A percentile compares a stretch with the other conserved stretches of the same genome.
These are phyloP conservation scores for Hanseniaspora pseudoguilliermondii DNA, from an alignment of 805 yeast species.

Conservation along the genomic window DNA sequence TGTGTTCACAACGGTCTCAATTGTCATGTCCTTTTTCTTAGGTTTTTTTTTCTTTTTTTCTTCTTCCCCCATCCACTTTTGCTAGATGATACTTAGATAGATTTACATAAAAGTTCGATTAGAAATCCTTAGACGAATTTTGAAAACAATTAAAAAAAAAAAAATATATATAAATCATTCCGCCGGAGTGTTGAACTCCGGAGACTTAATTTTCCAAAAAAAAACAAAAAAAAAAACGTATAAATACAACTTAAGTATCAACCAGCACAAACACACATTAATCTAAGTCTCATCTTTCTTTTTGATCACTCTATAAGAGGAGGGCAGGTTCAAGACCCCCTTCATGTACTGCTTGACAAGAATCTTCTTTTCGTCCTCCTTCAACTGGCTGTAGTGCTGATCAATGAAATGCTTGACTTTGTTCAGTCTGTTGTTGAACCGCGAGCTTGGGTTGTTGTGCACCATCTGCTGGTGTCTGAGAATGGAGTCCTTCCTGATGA, in stretches of 20 bases:
- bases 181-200: no score
- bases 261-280: no score
- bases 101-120: no score
- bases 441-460: conserved; percentile 31
- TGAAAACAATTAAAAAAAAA: no score
- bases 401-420: conserved; percentile 18
- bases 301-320: not conserved
- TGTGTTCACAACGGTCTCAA: not conserved
- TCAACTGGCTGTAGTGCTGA: conserved; percentile 1
- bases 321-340: not conserved
- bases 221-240: no score
- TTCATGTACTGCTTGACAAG: conserved; percentile 12
- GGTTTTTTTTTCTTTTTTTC: no score
- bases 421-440: conserved; percentile 30
- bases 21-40: no score
- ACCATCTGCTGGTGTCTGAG: conserved; percentile 42
- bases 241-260: no score
- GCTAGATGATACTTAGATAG: no score
- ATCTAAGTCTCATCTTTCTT: not conserved
- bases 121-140: not conserved
- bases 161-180: no score
- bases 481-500: conserved; percentile 42
- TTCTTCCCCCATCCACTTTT: no score
- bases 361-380: conserved; percentile 17
- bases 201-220: no score